phyloP scores from a whole-genome alignment of 31 red algal genomes.

The Bonnemaisonia californica region DNA sequence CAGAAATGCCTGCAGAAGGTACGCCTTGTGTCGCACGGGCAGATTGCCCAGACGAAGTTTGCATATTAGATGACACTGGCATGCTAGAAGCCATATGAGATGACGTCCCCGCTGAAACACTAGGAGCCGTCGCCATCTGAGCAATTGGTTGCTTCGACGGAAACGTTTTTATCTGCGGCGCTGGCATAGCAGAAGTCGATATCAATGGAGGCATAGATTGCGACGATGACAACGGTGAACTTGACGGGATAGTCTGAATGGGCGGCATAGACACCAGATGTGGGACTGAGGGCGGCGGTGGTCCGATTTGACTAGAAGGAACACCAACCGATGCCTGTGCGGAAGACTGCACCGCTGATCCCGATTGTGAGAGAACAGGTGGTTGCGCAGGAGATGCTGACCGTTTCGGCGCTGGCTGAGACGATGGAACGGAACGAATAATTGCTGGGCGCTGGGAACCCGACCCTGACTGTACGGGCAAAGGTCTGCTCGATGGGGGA shows the following conservation, averaged over 20 bases:
- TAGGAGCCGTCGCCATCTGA: not conserved
- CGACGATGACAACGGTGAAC: not conserved
- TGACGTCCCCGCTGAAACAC: not conserved
- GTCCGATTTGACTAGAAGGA: conserved; percentile 9
- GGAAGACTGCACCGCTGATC: not conserved
- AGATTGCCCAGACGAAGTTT: not conserved
- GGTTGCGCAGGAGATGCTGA: not conserved
- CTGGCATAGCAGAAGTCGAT: not conserved
- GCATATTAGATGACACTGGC: not conserved
- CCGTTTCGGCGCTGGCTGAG: not conserved
- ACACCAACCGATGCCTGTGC: not conserved
- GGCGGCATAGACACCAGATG: not conserved
- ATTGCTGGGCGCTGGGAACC: not conserved
- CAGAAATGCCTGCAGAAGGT: not conserved
- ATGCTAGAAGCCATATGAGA: not conserved
- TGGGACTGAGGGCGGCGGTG: not conserved
- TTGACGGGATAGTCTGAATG: not conserved
- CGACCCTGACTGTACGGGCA: not conserved
- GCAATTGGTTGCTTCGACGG: not conserved
- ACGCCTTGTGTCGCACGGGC: not conserved
- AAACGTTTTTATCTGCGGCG: not conserved
- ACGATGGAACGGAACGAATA: not conserved
- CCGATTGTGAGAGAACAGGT: not conserved
- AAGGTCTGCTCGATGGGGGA: not conserved
- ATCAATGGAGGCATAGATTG: too few species aligned